phyloP scores from a whole-genome alignment of 257 asterid species.

The Solanum neorickii region DNA sequence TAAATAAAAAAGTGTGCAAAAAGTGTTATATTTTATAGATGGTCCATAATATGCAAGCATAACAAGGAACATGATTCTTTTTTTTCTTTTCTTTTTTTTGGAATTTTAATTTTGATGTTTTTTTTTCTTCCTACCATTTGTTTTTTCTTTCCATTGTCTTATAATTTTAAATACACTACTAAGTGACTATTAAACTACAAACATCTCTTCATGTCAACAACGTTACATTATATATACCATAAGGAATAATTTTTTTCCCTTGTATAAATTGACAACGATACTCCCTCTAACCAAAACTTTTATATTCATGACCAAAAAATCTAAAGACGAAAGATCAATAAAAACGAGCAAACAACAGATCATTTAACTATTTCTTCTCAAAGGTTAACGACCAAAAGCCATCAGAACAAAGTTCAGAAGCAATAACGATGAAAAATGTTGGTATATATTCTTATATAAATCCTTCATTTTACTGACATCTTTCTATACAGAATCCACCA shows the following conservation, averaged over 20 bases:
- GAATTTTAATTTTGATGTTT: background rate
- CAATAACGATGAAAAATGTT: slow-evolving; percentile 1
- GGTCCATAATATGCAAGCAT: background rate
- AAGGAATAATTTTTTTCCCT: background rate
- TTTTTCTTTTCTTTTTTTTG: background rate
- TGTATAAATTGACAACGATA: background rate
- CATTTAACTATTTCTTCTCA: background rate
- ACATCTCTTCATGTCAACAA: background rate
- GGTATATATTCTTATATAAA: background rate
- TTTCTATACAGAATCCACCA: background rate
- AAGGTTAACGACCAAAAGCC: slow-evolving; percentile 22
- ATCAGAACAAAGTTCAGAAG: background rate
- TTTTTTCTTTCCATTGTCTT: background rate
- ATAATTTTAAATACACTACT: background rate
- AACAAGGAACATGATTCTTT: background rate
- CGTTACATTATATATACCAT: background rate
- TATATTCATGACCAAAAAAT: slow-evolving; percentile 6
- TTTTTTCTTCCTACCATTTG: background rate
- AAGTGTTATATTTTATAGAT: background rate
- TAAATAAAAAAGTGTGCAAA: background rate
- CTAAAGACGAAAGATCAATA: background rate
- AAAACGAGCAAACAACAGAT: background rate
- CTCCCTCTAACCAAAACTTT: background rate
- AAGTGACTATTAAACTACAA: background rate
- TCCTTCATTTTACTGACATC: background rate